phyloP scores from a whole-genome alignment of 208 protist genomes.

The Giardia duodenalis region DNA sequence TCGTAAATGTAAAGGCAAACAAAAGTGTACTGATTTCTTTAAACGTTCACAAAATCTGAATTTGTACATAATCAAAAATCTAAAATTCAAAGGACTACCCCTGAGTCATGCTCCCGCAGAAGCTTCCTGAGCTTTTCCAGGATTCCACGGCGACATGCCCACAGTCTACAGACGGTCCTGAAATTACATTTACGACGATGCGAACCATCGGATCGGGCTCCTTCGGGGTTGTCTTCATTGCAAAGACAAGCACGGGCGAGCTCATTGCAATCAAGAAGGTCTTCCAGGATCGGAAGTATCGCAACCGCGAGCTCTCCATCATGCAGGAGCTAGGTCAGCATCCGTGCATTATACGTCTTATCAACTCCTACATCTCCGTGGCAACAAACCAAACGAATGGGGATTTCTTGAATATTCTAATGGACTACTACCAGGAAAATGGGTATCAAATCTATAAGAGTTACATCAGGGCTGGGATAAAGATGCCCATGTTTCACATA shows the following conservation, averaged over 20 bases:
- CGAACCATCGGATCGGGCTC: slow-evolving; percentile 26
- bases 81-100: too few species aligned
- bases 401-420: slow-evolving; percentile 89
- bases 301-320: slow-evolving; percentile 88
- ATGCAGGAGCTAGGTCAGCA: slow-evolving; percentile 66
- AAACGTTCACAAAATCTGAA: too few species aligned
- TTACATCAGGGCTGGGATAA: slow-evolving; percentile 71
- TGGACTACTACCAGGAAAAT: slow-evolving; percentile 90
- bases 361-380: slow-evolving; percentile 71
- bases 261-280: slow-evolving; percentile 38
- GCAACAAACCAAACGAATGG: slow-evolving; percentile 56
- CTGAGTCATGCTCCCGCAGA: too few species aligned
- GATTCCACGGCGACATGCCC: neutral
- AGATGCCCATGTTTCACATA: slow-evolving; percentile 30
- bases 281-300: slow-evolving; percentile 29
- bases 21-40: too few species aligned
- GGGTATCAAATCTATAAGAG: slow-evolving; percentile 64
- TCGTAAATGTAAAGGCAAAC: too few species aligned
- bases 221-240: slow-evolving; percentile 38
- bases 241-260: neutral
- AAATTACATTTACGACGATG: slow-evolving; percentile 20
- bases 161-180: neutral
- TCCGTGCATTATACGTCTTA: slow-evolving; percentile 71
- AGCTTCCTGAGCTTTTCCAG: slow-evolving; percentile 26
- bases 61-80: too few species aligned